These are phyloP conservation scores for Cucumis hystrix DNA, from an alignment of 306 rosid genomes.

Conservation along the genomic window DNA sequence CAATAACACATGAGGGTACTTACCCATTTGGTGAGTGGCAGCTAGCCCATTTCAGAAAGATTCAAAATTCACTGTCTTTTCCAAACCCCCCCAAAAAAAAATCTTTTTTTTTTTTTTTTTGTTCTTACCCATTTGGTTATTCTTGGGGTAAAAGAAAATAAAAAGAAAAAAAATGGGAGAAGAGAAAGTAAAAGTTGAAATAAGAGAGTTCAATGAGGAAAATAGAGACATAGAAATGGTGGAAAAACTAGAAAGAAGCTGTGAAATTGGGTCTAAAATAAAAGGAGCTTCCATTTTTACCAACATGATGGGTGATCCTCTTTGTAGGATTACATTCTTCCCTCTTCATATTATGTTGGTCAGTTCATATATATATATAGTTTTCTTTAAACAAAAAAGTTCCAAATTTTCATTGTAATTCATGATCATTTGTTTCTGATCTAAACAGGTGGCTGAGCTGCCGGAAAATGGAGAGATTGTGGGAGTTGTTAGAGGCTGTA, in stretches of 20 bases:
- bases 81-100: neutral
- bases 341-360: conserved; percentile 68
- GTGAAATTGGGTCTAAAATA: conserved; percentile 52
- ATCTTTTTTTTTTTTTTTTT: neutral
- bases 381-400: no score
- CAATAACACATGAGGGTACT: conserved; percentile 6
- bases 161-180: conserved; percentile 9
- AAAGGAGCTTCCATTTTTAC: conserved; percentile 53
- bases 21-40: conserved; percentile 6
- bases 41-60: conserved; percentile 18
- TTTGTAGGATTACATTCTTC: conserved; percentile 62
- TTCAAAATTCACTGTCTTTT: conserved; percentile 12
- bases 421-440: no score
- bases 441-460: conserved; percentile 43
- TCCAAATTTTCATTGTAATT: no score
- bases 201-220: conserved; percentile 57
- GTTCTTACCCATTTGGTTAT: neutral
- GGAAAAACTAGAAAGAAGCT: conserved; percentile 65
- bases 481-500: conserved; percentile 66
- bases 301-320: conserved; percentile 52
- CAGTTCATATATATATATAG: conserved; percentile 1
- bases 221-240: conserved; percentile 48
- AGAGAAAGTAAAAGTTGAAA: conserved; percentile 26
- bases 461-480: conserved; percentile 47
- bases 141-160: neutral